Evolutionary conservation across 2,329 filamentous ascomycete species (phyloP).

Genomic region (Gnomoniopsis smithogilvyi): DNA sequence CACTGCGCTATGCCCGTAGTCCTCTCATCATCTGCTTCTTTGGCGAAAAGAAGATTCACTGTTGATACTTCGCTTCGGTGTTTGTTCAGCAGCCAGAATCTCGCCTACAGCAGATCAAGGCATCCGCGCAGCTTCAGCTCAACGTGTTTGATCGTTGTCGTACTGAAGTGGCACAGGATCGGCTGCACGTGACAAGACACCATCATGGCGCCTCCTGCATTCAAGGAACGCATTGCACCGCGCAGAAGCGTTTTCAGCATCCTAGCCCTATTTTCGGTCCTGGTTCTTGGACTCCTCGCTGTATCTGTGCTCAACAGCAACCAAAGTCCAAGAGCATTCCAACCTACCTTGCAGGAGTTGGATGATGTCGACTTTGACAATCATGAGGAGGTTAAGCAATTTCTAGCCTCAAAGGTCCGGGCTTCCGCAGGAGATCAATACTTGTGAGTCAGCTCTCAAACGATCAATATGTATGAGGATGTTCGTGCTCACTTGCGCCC

Average conservation of each 20-base stretch:
- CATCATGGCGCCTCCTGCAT: slow-evolving; percentile 4
- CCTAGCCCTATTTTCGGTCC: slow-evolving; percentile 13
- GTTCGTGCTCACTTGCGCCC: background rate
- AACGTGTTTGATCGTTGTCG: too few relatives aligned
- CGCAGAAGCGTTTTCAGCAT: slow-evolving; percentile 8
- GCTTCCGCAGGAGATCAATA: slow-evolving; percentile 16
- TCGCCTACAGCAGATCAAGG: background rate
- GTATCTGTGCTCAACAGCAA: slow-evolving; percentile 13
- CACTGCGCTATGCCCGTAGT: background rate
- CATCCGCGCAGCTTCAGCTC: background rate
- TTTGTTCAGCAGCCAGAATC: background rate
- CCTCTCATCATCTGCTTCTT: background rate
- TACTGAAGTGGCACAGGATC: too few relatives aligned
- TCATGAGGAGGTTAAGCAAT: slow-evolving; percentile 12
- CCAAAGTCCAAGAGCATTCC: background rate
- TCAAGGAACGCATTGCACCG: slow-evolving; percentile 3
- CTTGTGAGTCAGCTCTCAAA: slow-evolving; percentile 1
- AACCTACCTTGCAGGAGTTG: slow-evolving; percentile 2
- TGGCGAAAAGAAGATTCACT: background rate
- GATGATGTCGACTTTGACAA: slow-evolving; percentile 13
- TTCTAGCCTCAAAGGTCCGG: slow-evolving; percentile 14
- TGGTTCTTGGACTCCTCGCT: slow-evolving; percentile 12
- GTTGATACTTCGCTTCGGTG: background rate
- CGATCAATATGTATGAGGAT: too few relatives aligned
- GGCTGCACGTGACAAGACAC: background rate